Base-by-base conservation (phyloP, 345 rosid genomes). In the Brassica rapa region DNA sequence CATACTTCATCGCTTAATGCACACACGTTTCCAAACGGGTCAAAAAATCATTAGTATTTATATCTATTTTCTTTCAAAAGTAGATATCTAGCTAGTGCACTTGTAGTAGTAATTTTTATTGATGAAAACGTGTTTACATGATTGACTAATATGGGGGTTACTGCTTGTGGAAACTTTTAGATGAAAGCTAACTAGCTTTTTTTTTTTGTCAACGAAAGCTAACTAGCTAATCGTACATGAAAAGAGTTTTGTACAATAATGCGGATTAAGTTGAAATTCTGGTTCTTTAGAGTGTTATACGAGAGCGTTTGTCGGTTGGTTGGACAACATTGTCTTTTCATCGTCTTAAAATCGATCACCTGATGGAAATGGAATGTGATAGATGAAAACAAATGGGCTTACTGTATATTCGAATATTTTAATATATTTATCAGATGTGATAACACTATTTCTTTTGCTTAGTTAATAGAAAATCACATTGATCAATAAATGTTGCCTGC, bases 401-500 rank as follows among this genome's bases (percentile, higher is more conserved):
- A 23, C 29, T 23, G 62, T 57, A 3, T 9, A 57, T 57, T 57
- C 29, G 29, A 25, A 25, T 1, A 25, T 1, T 25, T 24, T 19
- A 19, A 19, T 19, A 56, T 56, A 8, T 56, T 19, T 56, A 56
- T 56, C 62, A 21, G 24, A 56, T 21, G 24, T 55, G 62, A 56
- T 23, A 56, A 9, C 62, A 57, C 30, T 8, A 6, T 30, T 6
- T 62, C n/a, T 63, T 33, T 64, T 64, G 49, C n/a, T 32, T 16
- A 33, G 10, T 32, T 33, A 3, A 67, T 41, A 3, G 8, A 19
- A 56, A 56, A 2, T 21, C 15, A 59, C 15, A 25, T 62, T 39
- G 62, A 64, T 32, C 49, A 43, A 35, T 74, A 53, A 74, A 66
- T 66, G n/a, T 29, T 65, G 65, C 59, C 16, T 74, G 66, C 39